A percentile compares a stretch with the other conserved stretches of the same genome.
Conservation (phyloP, 2,329 filamentous ascomycete genomes). For the Arthroderma uncinatum region DNA sequence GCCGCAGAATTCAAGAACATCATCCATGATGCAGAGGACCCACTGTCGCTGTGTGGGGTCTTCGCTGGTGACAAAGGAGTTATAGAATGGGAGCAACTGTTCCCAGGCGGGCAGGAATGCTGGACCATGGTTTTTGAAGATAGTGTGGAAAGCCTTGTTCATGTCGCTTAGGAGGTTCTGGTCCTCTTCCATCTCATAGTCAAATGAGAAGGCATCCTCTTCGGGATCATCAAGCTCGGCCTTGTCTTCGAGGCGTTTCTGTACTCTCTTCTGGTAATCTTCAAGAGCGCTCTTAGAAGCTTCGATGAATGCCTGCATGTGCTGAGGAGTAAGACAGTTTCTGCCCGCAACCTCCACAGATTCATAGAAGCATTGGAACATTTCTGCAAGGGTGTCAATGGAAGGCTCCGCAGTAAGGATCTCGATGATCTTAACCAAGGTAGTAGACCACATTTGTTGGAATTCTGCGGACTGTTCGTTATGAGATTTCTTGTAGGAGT, state of each 20-base stretch:
- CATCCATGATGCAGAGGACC: constrained; percentile 98
- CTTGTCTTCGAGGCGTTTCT: constrained; percentile 70
- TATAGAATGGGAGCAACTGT: constrained; percentile 71
- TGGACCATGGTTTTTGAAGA: constrained; percentile 91
- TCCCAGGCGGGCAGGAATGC: constrained; percentile 84
- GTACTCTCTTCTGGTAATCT: constrained; percentile 83
- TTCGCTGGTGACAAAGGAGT: constrained; percentile 64
- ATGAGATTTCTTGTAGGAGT: constrained; percentile 86
- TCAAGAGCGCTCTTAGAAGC: constrained; percentile 74
- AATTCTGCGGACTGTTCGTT: constrained; percentile 70
- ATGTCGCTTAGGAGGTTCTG: constrained; percentile 94
- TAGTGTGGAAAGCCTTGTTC: constrained; percentile 99
- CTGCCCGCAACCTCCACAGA: constrained; percentile 88
- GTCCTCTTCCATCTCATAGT: constrained; percentile 92
- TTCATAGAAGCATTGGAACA: constrained; percentile 99
- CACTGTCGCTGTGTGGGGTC: constrained; percentile 93
- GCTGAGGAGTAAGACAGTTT: constrained; percentile 61
- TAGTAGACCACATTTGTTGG: constrained; percentile 69
- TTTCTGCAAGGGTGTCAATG: constrained; percentile 91
- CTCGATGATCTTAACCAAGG: constrained; percentile 83
- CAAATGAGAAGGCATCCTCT: constrained; percentile 73
- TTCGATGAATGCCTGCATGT: constrained; percentile 81
- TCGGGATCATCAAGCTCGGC: constrained; percentile 79
- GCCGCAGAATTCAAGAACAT: constrained; percentile 94
- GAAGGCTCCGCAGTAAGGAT: constrained; percentile 88